Conservation (phyloP, 768 basidiomycete genomes). For the Mycena sanguinolenta region DNA sequence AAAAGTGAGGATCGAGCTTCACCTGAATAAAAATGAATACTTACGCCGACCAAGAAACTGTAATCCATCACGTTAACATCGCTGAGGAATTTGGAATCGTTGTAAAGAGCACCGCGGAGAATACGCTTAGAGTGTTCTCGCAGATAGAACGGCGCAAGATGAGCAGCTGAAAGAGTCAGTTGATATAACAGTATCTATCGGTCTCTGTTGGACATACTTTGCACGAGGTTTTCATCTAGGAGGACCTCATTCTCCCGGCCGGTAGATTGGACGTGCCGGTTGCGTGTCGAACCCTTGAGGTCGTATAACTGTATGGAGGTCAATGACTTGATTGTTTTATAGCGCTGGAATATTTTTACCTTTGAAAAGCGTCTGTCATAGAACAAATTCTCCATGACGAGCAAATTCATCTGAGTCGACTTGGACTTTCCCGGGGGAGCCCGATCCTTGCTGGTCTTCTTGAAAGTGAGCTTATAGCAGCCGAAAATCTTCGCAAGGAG, state of each 20-base stretch:
- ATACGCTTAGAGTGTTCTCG: constrained; percentile 98
- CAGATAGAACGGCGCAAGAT: constrained; percentile 91
- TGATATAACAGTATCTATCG: background rate
- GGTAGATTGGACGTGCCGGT: constrained; percentile 92
- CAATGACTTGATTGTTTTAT: constrained; percentile 53
- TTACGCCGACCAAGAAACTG: constrained; percentile 87
- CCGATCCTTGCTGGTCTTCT: constrained; percentile 81
- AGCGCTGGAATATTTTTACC: constrained; percentile 53
- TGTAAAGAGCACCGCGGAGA: constrained; percentile 89
- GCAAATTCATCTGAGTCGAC: constrained; percentile 91
- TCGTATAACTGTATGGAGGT: constrained; percentile 80
- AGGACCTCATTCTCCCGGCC: constrained; percentile 94
- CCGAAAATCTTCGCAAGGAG: constrained; percentile 97
- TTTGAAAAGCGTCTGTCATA: constrained; percentile 92
- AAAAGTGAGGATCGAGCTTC: background rate
- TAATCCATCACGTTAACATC: constrained; percentile 99
- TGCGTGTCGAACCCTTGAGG: constrained; percentile 95
- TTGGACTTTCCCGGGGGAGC: constrained; percentile 72
- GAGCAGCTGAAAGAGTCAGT: constrained; percentile 64
- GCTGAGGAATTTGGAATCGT: constrained; percentile 95
- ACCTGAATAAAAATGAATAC: background rate
- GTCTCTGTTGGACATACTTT: constrained; percentile 70
- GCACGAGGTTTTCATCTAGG: constrained; percentile 95
- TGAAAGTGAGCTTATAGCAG: constrained; percentile 94
- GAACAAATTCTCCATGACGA: constrained; percentile 98